Evolutionary conservation across 177 flowering plant species (phyloP), one percentile per base, ranked within the genome.

Genomic region (Vitis hybrid): DNA sequence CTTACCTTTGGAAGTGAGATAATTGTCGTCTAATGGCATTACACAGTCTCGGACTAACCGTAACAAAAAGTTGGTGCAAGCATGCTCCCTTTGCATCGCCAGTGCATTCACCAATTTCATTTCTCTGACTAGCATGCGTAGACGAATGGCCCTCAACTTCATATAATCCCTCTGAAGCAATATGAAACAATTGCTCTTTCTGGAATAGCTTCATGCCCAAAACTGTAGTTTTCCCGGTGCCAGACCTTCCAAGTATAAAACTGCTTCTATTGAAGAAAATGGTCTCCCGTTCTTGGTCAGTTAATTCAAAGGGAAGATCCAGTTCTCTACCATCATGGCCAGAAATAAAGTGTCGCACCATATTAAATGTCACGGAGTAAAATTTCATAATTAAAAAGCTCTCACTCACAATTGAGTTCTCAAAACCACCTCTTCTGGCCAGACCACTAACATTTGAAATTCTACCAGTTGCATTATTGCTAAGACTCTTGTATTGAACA

Each of bases 331-430:
- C 84, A 50, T 81, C 86, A 58, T 45, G 63, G 21, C 79, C 82
- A 49, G 88, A 81, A 26, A 85, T 86, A 67, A 88, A 72, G 64
- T 85, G 85, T 29, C 71, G 75, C 22, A 76, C 86, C 1, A 79
- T 64, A 15, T 78, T 83, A 50, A 79, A 71, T 48, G 92, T 83
- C 15, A 88, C 62, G 12, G 85, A 75, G 70, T 88, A 88, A 70
- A 88, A 88, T 67, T 88, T 88, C 92, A 88, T 33, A 33, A 33
- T 6, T 33, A 33, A 33, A 33, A 33, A 5, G 6, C 39, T 33
- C 39, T 33, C 39, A 33, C 39, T 33, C 39, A 33, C 39, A 33
- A 3, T 33, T 5, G 6, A 33, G 39, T 33, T 22, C 26, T 22
- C 26, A 22, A 22, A 6, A 0, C 6, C 39, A 0, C 39, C 39